A percentile compares a stretch with the other conserved stretches of the same genome.
phyloP scores from a whole-genome alignment of 1,139 yeast species.

The Scheffersomyces parashehatae region DNA sequence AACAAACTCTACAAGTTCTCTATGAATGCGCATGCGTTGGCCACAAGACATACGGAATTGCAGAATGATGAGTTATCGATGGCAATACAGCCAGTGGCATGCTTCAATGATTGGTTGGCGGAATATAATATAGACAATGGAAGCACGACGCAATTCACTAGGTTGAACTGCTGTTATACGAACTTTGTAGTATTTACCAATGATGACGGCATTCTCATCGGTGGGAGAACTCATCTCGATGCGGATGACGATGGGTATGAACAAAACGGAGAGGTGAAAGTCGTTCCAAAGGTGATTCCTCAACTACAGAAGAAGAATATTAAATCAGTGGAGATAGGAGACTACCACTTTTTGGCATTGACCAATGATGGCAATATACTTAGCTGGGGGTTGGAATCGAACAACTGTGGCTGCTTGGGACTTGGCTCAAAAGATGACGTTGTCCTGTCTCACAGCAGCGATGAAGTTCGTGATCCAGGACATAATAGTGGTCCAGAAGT shows the following conservation, averaged over 20 bases:
- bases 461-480: constrained; percentile 24
- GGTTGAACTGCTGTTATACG: constrained; percentile 50
- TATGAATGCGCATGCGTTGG: constrained; percentile 23
- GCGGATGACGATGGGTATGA: constrained; percentile 3
- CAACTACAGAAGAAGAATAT: constrained; percentile 55
- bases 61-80: constrained; percentile 7
- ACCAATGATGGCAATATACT: constrained; percentile 58
- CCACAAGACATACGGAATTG: constrained; percentile 2
- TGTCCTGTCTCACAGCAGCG: constrained; percentile 12
- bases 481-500: constrained; percentile 42
- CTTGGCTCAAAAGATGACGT: constrained; percentile 47
- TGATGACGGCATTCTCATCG: constrained; percentile 50
- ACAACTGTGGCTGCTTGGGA: constrained; percentile 70
- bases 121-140: constrained; percentile 17
- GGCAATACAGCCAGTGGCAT: constrained; percentile 14
- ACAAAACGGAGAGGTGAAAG: constrained; percentile 12
- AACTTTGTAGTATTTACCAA: constrained; percentile 57
- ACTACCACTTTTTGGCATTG: constrained; percentile 69
- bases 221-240: constrained; percentile 23
- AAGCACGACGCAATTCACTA: constrained; percentile 31
- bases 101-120: constrained; percentile 33
- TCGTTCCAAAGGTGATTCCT: constrained; percentile 28
- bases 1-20: constrained; percentile 48
- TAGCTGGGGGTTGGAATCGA: constrained; percentile 72
- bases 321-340: constrained; percentile 66